Conservation (phyloP, 345 rosid genomes). For the Aurinia saxatilis region DNA sequence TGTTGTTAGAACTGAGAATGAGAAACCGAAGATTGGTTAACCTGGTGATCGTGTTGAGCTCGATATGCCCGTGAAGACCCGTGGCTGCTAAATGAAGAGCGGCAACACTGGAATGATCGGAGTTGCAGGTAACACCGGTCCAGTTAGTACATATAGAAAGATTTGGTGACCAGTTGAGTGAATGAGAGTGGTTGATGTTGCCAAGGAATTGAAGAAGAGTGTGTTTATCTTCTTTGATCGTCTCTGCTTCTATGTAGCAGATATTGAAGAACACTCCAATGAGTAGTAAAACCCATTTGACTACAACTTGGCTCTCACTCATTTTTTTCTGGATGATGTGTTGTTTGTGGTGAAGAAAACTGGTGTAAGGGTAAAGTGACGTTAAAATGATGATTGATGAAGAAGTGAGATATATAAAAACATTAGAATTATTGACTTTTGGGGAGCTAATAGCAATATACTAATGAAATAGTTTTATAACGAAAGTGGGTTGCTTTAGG, state of each 20-base stretch:
- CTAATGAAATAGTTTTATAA: background rate
- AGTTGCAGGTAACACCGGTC: conserved; percentile 71
- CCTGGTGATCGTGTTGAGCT: conserved; percentile 48
- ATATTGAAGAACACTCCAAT: conserved; percentile 29
- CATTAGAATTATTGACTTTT: conserved; percentile 18
- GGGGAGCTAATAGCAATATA: background rate
- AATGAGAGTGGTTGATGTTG: conserved; percentile 46
- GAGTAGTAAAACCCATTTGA: conserved; percentile 26
- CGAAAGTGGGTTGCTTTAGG: conserved; percentile 28
- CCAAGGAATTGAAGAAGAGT: conserved; percentile 66
- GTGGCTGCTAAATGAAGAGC: conserved; percentile 54
- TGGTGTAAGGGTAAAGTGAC: conserved; percentile 22
- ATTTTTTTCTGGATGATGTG: background rate
- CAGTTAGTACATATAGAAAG: conserved; percentile 56
- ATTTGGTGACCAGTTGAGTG: conserved; percentile 58
- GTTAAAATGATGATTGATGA: conserved; percentile 12
- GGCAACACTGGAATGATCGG: conserved; percentile 44
- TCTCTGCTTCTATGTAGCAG: conserved; percentile 49
- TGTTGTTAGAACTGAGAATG: conserved; percentile 63
- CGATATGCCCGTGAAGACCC: conserved; percentile 49
- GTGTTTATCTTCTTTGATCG: conserved; percentile 40
- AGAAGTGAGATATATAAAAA: conserved; percentile 13
- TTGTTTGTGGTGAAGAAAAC: background rate
- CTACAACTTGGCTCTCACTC: conserved; percentile 24
- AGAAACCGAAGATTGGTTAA: conserved; percentile 57